A percentile compares a stretch with the other conserved stretches of the same genome.
phyloP scores from a whole-genome alignment of 169 alveolate species.

The Plasmodium vivax region DNA sequence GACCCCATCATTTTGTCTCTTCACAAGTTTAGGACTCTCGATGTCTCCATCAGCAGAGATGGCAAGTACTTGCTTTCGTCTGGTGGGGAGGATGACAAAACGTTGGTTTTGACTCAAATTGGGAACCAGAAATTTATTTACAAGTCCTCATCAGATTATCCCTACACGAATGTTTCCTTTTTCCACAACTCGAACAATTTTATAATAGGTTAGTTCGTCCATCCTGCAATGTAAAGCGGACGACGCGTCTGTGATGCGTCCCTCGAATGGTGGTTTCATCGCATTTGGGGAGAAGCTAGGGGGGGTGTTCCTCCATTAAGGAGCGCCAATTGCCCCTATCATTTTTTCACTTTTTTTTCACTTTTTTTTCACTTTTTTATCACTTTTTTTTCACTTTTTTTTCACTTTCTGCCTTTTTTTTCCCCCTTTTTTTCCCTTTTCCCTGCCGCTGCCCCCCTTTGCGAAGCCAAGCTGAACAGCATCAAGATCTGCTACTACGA shows the following conservation, averaged over 20 bases:
- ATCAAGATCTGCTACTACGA: conserved; percentile 63
- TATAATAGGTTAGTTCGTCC: conserved; percentile 45
- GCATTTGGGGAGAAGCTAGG: neutral
- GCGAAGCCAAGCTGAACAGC: conserved; percentile 54
- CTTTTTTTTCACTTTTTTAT: too few relatives aligned
- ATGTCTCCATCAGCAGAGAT: conserved; percentile 64
- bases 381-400: too few relatives aligned
- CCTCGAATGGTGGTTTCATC: neutral
- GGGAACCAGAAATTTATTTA: conserved; percentile 66
- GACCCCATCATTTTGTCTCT: conserved; percentile 21
- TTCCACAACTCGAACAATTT: conserved; percentile 62
- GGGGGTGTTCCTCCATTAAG: neutral
- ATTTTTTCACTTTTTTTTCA: neutral
- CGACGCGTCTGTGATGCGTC: neutral
- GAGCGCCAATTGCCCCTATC: neutral
- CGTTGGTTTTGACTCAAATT: conserved; percentile 47
- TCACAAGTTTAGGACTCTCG: conserved; percentile 55
- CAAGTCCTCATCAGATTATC: conserved; percentile 50
- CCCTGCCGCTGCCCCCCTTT: neutral
- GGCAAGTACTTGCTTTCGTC: conserved; percentile 70
- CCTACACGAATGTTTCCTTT: conserved; percentile 61
- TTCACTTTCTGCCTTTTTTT: too few relatives aligned
- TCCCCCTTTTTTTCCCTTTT: too few relatives aligned
- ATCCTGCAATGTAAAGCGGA: neutral
- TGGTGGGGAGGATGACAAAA: conserved; percentile 70